Conservation (phyloP, 2,329 filamentous ascomycete genomes). For the Alternaria viburni region DNA sequence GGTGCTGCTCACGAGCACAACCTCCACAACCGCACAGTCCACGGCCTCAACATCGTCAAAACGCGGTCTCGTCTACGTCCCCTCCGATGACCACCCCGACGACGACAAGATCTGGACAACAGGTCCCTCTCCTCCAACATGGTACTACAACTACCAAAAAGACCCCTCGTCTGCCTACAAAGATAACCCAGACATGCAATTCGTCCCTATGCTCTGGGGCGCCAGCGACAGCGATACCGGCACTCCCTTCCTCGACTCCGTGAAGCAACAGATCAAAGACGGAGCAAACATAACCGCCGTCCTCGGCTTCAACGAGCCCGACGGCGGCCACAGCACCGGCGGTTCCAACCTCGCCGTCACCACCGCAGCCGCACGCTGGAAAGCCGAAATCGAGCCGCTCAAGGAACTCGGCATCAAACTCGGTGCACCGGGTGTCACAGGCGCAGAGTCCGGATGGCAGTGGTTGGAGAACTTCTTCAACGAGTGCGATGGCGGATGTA, state of each 20-base stretch:
- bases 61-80: slow-evolving; percentile 75
- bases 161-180: slow-evolving; percentile 62
- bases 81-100: slow-evolving; percentile 58
- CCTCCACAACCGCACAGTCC: slow-evolving; percentile 26
- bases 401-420: slow-evolving; percentile 67
- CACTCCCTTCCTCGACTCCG: slow-evolving; percentile 66
- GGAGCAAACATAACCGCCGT: slow-evolving; percentile 69
- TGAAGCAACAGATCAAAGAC: slow-evolving; percentile 61
- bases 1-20: slow-evolving; percentile 6
- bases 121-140: slow-evolving; percentile 66
- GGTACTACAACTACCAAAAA: slow-evolving; percentile 83
- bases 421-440: slow-evolving; percentile 74
- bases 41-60: slow-evolving; percentile 61
- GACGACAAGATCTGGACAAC: slow-evolving; percentile 73
- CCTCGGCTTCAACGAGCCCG: slow-evolving; percentile 82
- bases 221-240: slow-evolving; percentile 51
- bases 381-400: slow-evolving; percentile 73
- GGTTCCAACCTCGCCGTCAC: slow-evolving; percentile 68
- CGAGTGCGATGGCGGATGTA: slow-evolving; percentile 59
- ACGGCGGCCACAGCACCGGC: slow-evolving; percentile 62
- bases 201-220: slow-evolving; percentile 84
- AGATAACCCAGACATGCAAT: slow-evolving; percentile 62
- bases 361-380: slow-evolving; percentile 72
- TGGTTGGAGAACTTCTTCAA: slow-evolving; percentile 73
- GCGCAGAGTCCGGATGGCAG: slow-evolving; percentile 62